These are phyloP conservation scores for Pezicula radicicola DNA, from an alignment of 2,329 filamentous ascomycete species.

Conservation along the genomic window DNA sequence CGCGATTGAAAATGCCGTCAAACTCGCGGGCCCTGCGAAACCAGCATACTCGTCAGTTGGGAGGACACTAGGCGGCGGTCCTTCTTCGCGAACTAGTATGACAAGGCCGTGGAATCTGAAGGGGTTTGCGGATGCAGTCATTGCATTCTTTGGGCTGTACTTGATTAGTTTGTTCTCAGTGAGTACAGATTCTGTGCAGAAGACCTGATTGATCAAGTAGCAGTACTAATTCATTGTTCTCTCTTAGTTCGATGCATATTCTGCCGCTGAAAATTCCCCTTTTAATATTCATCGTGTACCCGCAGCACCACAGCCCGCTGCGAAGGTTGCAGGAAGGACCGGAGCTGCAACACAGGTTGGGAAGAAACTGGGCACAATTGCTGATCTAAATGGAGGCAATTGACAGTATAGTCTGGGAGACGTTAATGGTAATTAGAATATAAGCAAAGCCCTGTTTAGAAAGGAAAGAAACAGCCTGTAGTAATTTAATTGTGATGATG, in stretches of 20 bases:
- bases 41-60: constrained; percentile 52
- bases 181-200: constrained; percentile 26
- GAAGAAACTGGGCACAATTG: constrained; percentile 31
- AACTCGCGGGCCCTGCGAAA: constrained; percentile 41
- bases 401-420: background rate
- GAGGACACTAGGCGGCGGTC: constrained; percentile 51
- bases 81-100: constrained; percentile 23
- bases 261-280: constrained; percentile 54
- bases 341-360: constrained; percentile 24
- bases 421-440: too few relatives aligned
- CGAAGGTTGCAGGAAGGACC: constrained; percentile 21
- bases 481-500: too few relatives aligned
- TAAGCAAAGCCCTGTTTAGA: too few relatives aligned
- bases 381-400: constrained; percentile 18
- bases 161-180: constrained; percentile 59
- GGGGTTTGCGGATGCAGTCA: constrained; percentile 44
- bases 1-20: constrained; percentile 69
- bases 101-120: constrained; percentile 34
- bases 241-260: constrained; percentile 56
- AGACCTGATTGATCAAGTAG: background rate
- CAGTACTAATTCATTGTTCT: background rate
- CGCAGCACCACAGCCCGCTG: constrained; percentile 19
- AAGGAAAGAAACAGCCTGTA: too few relatives aligned
- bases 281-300: constrained; percentile 51
- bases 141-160: constrained; percentile 59